phyloP scores from a whole-genome alignment of 768 basidiomycete genomes.

The Suillus spraguei region DNA sequence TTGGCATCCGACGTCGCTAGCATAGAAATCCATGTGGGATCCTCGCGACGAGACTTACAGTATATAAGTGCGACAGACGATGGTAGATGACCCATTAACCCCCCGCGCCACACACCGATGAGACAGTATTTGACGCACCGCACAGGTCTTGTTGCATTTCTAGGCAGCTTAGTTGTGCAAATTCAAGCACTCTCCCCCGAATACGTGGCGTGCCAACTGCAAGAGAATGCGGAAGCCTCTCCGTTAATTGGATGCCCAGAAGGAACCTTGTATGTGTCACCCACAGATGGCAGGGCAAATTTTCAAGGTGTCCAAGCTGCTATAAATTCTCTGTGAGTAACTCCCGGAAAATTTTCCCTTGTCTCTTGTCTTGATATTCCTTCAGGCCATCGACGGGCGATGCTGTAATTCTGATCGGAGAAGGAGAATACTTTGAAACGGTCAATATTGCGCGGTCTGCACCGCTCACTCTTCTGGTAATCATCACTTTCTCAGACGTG shows the following conservation, averaged over 20 bases:
- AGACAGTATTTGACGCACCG: neutral
- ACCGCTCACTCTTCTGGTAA: slow-evolving; percentile 59
- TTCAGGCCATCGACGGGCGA: slow-evolving; percentile 42
- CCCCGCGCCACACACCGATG: neutral
- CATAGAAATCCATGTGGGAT: neutral
- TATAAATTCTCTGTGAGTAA: slow-evolving; percentile 51
- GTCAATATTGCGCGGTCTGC: slow-evolving; percentile 56
- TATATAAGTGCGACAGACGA: neutral
- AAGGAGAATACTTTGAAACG: slow-evolving; percentile 61
- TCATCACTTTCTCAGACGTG: slow-evolving; percentile 9
- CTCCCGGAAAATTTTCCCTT: neutral
- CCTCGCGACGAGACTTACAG: neutral
- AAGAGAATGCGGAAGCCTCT: slow-evolving; percentile 43
- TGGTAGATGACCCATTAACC: neutral
- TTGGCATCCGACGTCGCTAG: neutral
- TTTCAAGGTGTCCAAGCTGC: slow-evolving; percentile 59
- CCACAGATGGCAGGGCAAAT: slow-evolving; percentile 44
- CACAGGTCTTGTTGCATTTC: slow-evolving; percentile 5
- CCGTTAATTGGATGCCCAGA: slow-evolving; percentile 56
- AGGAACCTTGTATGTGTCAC: slow-evolving; percentile 62
- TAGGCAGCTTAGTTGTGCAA: slow-evolving; percentile 9
- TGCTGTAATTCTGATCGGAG: slow-evolving; percentile 55
- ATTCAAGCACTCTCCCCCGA: slow-evolving; percentile 44
- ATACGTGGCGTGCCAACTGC: slow-evolving; percentile 52
- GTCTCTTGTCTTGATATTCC: neutral